These are phyloP conservation scores for Neovahlkampfia damariscottae DNA, from an alignment of 78 protist genomes.

Conservation along the genomic window DNA sequence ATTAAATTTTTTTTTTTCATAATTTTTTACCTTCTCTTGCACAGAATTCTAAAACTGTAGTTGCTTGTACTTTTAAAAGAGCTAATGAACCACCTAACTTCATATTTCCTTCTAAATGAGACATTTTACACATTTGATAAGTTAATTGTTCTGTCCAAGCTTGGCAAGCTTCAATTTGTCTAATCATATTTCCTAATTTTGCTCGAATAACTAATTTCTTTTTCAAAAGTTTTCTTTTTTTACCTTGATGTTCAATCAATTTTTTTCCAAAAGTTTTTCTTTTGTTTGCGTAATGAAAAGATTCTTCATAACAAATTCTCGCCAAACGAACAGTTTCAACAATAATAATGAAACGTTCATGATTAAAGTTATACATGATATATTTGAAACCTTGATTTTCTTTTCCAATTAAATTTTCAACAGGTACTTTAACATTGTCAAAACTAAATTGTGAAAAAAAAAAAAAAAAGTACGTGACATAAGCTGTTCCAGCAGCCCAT, in stretches of 20 bases:
- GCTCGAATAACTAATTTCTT: neutral
- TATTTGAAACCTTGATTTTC: slow-evolving; percentile 62
- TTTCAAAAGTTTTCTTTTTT: neutral
- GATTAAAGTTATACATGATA: slow-evolving; percentile 75
- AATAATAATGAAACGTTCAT: slow-evolving; percentile 48
- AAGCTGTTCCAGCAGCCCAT: slow-evolving; percentile 81
- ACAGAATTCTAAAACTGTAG: slow-evolving; percentile 34
- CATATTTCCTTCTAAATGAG: neutral
- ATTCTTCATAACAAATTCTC: neutral
- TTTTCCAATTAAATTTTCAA: slow-evolving; percentile 61
- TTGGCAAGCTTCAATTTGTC: neutral
- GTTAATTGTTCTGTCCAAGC: neutral
- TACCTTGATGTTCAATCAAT: neutral
- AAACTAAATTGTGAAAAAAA: too few relatives aligned
- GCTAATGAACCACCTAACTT: slow-evolving; percentile 31
- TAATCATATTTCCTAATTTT: neutral
- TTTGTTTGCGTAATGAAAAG: neutral
- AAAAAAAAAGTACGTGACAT: too few relatives aligned
- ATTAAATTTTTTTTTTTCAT: neutral
- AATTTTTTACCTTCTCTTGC: slow-evolving; percentile 27
- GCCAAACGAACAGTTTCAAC: neutral
- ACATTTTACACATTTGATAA: neutral
- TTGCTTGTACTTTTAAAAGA: slow-evolving; percentile 36
- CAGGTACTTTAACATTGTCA: slow-evolving; percentile 45
- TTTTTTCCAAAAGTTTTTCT: neutral